Evolutionary conservation across 371 early-diverging fungal species (phyloP).

Genomic region (Conidiobolus incongruus): DNA sequence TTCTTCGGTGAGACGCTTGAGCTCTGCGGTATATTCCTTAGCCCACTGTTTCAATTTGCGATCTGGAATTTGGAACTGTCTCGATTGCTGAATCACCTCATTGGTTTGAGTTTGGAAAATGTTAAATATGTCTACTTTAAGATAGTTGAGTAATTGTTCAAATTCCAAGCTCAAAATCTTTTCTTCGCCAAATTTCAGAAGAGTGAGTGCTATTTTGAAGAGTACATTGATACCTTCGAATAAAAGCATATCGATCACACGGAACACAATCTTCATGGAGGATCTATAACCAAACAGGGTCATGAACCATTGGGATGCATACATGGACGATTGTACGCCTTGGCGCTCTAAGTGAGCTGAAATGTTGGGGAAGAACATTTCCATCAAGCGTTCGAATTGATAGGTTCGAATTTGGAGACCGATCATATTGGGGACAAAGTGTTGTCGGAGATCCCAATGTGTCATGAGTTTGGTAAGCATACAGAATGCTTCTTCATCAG

Average conservation of each 20-base stretch:
- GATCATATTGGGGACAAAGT: slow-evolving; percentile 64
- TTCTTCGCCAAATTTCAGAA: slow-evolving; percentile 55
- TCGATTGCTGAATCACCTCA: slow-evolving; percentile 27
- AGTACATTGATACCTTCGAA: slow-evolving; percentile 72
- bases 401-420: slow-evolving; percentile 56
- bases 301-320: slow-evolving; percentile 85
- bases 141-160: slow-evolving; percentile 52
- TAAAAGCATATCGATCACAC: slow-evolving; percentile 78
- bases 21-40: slow-evolving; percentile 34
- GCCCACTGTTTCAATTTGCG: slow-evolving; percentile 41
- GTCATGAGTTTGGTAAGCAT: slow-evolving; percentile 70
- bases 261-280: slow-evolving; percentile 64
- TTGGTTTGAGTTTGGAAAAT: slow-evolving; percentile 20
- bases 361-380: slow-evolving; percentile 58
- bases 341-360: slow-evolving; percentile 50
- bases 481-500: slow-evolving; percentile 89
- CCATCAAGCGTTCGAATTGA: slow-evolving; percentile 66
- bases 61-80: slow-evolving; percentile 36
- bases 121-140: slow-evolving; percentile 57
- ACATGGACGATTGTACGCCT: slow-evolving; percentile 68
- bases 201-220: slow-evolving; percentile 59
- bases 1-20: slow-evolving; percentile 36
- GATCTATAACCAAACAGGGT: slow-evolving; percentile 88
- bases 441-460: slow-evolving; percentile 59
- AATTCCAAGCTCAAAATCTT: slow-evolving; percentile 54